Percentiles rank a stretch among this genome's conserved stretches.
These are phyloP conservation scores for Podospora conica DNA, from an alignment of 495 filamentous ascomycete genomes.

Conservation along the genomic window DNA sequence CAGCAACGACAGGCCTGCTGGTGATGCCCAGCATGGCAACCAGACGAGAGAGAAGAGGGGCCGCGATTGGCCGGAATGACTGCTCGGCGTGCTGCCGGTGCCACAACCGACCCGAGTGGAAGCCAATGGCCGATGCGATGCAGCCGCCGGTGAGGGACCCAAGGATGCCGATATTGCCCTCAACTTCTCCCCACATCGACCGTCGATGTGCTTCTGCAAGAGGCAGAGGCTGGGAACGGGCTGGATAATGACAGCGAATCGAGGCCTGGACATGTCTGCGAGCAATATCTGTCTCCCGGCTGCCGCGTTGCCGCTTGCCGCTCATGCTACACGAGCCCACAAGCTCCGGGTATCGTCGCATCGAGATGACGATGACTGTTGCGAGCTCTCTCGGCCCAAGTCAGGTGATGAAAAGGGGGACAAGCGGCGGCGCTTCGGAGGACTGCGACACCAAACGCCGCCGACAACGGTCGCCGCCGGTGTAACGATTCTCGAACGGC, in stretches of 20 bases:
- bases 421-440: background rate
- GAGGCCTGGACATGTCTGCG: background rate
- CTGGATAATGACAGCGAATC: constrained; percentile 2
- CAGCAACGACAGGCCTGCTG: background rate
- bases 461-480: background rate
- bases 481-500: background rate
- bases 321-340: background rate
- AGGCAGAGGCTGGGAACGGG: constrained; percentile 9
- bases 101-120: background rate
- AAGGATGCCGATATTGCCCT: constrained; percentile 5
- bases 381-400: background rate
- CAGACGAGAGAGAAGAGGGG: background rate
- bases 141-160: constrained; percentile 5
- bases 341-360: background rate
- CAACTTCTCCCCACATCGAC: background rate
- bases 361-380: background rate
- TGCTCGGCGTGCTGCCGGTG: background rate
- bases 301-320: constrained; percentile 2
- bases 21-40: background rate
- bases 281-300: background rate
- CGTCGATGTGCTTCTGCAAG: constrained; percentile 7
- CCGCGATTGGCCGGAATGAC: background rate
- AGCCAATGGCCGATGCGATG: constrained; percentile 1
- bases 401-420: background rate
- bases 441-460: background rate